These are phyloP conservation scores for Hyphopichia pseudoburtonii DNA, from an alignment of 1,139 yeast genomes.

Conservation along the genomic window DNA sequence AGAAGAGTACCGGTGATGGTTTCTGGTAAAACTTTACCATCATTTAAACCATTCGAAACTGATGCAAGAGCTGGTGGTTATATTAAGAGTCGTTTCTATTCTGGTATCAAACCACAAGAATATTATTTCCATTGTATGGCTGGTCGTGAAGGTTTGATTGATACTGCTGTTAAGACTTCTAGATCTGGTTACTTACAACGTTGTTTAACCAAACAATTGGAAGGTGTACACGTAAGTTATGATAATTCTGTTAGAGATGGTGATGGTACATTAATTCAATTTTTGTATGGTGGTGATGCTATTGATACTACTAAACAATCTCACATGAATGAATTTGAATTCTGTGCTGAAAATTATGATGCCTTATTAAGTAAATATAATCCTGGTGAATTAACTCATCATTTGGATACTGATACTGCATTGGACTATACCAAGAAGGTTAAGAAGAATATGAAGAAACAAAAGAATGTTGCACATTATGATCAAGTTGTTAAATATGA, in stretches of 20 bases:
- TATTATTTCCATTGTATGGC: conserved; percentile 99
- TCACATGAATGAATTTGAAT: conserved; percentile 88
- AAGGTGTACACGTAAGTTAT: conserved; percentile 92
- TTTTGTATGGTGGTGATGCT: conserved; percentile 97
- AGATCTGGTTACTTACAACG: conserved; percentile 98
- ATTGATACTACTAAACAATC: conserved; percentile 94
- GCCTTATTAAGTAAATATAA: conserved; percentile 83
- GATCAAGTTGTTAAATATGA: conserved; percentile 70
- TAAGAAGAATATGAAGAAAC: conserved; percentile 71
- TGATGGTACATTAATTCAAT: conserved; percentile 91
- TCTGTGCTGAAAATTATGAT: conserved; percentile 89
- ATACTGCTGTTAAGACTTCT: conserved; percentile 98
- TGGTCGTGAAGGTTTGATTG: conserved; percentile 99
- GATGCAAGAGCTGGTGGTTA: conserved; percentile 99
- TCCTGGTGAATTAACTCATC: conserved; percentile 73
- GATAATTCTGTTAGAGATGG: conserved; percentile 96
- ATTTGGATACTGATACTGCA: conserved; percentile 82
- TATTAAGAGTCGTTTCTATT: conserved; percentile 94
- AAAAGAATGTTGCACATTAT: conserved; percentile 60
- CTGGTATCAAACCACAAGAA: conserved; percentile 99
- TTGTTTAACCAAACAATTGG: conserved; percentile 93
- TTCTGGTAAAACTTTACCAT: conserved; percentile 94
- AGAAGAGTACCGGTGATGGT: conserved; percentile 99
- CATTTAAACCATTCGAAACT: conserved; percentile 95
- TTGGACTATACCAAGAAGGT: conserved; percentile 78